Base-by-base conservation (phyloP, 78 protist genomes). In the Dictyostelium purpureum region DNA sequence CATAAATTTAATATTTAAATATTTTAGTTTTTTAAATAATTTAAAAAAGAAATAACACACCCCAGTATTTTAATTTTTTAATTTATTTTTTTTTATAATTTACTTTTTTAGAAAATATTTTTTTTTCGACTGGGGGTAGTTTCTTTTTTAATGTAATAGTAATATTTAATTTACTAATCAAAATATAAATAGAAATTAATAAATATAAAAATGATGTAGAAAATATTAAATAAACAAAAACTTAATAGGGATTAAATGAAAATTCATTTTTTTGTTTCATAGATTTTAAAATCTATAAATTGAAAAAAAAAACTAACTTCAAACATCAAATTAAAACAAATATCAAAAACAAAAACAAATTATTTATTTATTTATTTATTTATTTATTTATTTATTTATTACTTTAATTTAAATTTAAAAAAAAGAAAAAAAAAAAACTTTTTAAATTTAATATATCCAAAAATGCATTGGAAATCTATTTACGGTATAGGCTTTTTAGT, bases 381-480 rank as follows among this genome's bases (percentile, higher is more conserved):
- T 63, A 63, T 63, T 59, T 57, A 24, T 57, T 57, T 57, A 57
- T 57, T 57, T 26, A 57, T 57, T 57, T 57, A 57, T n/a, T n/a
- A n/a, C n/a, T n/a, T n/a, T n/a, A n/a, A n/a, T 57, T 57, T 9
- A 49, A 49, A 49, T 16, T 16, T 6, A 16, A 49, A 49, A 63
- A 63, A 63, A 63, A 16, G 19, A 61, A 59, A 21, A 19, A 19
- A 56, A 56, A 21, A 21, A 56, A 56, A 19, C 4, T 31, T 28
- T n/a, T n/a, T n/a, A n/a, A n/a, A n/a, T n/a, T n/a, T n/a, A n/a
- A n/a, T n/a, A n/a, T n/a, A n/a, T n/a, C n/a, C 4, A 37, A 70
- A 71, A 71, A 71, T 71, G 78, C 21, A 43, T 71, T 71, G 78
- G 78, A 71, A 71, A 45, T 37, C 47, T 12, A 43, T 71, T 26